Percentiles rank a stretch among this genome's conserved stretches.
phyloP scores from a whole-genome alignment of 2,329 filamentous ascomycete genomes.

The Fusarium stilboides region DNA sequence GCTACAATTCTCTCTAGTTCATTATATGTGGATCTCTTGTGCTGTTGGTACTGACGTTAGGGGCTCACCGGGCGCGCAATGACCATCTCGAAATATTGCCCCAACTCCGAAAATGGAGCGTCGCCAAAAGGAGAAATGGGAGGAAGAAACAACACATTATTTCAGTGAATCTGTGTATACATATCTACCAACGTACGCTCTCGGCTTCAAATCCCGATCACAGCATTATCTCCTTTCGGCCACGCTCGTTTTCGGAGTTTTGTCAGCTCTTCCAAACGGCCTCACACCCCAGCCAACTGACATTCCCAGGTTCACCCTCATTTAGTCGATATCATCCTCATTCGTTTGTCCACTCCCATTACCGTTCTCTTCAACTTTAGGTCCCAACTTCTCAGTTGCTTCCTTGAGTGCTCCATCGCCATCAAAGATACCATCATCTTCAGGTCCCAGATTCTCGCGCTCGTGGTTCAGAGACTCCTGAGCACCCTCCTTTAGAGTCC shows the following conservation, averaged over 20 bases:
- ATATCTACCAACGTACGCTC: not conserved
- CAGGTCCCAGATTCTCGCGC: constrained; percentile 10
- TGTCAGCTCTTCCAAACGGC: not conserved
- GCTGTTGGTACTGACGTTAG: no score
- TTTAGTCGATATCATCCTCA: constrained; percentile 63
- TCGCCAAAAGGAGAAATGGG: not conserved
- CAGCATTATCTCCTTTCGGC: not conserved
- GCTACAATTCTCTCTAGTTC: not conserved
- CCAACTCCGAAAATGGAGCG: not conserved
- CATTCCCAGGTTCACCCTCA: not conserved
- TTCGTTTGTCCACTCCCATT: constrained; percentile 48
- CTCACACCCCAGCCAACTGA: no score
- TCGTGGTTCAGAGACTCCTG: constrained; percentile 48
- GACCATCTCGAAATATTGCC: not conserved
- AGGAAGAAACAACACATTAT: not conserved
- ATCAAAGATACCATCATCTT: constrained; percentile 49
- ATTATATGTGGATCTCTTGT: no score
- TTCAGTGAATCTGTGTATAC: no score
- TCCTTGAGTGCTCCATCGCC: constrained; percentile 57
- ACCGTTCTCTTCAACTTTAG: constrained; percentile 41
- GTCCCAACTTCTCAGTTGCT: constrained; percentile 57
- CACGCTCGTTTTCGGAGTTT: no score
- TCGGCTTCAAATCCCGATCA: not conserved
- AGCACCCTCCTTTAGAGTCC: constrained; percentile 64
- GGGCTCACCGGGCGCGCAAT: not conserved